Conservation (phyloP, 371 early-diverging fungal genomes). For the Parasitella parasitica region DNA sequence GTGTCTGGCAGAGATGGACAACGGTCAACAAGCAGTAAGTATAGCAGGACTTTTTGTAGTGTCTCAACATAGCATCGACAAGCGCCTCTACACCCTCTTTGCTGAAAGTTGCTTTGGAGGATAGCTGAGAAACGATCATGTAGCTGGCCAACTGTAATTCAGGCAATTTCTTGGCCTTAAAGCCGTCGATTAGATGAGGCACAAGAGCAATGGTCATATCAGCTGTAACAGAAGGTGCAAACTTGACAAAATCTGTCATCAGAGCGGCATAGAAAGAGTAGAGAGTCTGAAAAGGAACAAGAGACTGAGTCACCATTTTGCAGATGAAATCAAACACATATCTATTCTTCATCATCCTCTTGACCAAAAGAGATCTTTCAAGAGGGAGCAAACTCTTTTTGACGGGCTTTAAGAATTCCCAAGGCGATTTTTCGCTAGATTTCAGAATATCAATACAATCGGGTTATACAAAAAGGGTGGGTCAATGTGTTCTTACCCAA, state of each 20-base stretch:
- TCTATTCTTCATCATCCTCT: slow-evolving; percentile 56
- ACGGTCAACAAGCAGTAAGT: slow-evolving; percentile 57
- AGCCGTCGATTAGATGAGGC: slow-evolving; percentile 59
- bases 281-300: slow-evolving; percentile 53
- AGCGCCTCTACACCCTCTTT: slow-evolving; percentile 50
- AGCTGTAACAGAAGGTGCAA: slow-evolving; percentile 48
- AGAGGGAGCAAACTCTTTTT: slow-evolving; percentile 61
- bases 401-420: slow-evolving; percentile 66
- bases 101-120: slow-evolving; percentile 51
- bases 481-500: slow-evolving; percentile 51
- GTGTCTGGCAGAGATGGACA: slow-evolving; percentile 67
- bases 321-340: slow-evolving; percentile 69
- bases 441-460: background rate
- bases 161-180: slow-evolving; percentile 43
- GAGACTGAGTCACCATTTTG: slow-evolving; percentile 48
- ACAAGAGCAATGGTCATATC: slow-evolving; percentile 50
- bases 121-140: slow-evolving; percentile 70
- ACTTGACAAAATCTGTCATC: slow-evolving; percentile 60
- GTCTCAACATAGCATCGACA: slow-evolving; percentile 43
- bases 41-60: slow-evolving; percentile 31
- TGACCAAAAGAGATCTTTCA: slow-evolving; percentile 62
- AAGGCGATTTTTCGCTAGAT: slow-evolving; percentile 59
- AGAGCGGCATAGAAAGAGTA: slow-evolving; percentile 70
- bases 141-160: slow-evolving; percentile 64
- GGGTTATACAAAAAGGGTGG: background rate